Evolutionary conservation across 805 yeast genomes (phyloP).

Genomic region (Pichia manshurica): DNA sequence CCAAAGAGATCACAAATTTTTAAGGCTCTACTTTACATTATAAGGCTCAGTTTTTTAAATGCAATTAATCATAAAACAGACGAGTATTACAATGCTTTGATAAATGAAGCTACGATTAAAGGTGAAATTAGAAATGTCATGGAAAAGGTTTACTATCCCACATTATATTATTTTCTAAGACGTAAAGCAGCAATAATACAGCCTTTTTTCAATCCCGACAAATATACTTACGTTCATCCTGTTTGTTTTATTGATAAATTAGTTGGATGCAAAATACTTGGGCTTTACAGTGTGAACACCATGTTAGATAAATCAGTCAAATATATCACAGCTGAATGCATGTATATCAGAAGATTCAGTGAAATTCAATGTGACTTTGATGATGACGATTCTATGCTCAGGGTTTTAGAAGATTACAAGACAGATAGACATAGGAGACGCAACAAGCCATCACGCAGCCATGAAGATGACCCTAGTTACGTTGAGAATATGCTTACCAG

Average conservation of each 20-base stretch:
- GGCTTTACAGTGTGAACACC: slow-evolving; percentile 5
- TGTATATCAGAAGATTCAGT: neutral
- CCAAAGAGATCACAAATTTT: slow-evolving; percentile 1
- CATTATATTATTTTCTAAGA: slow-evolving; percentile 5
- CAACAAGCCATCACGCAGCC: too few relatives aligned
- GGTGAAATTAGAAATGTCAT: slow-evolving; percentile 7
- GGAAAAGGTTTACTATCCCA: slow-evolving; percentile 11
- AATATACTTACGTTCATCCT: slow-evolving; percentile 9
- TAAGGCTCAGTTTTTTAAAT: slow-evolving; percentile 6
- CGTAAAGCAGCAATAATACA: neutral
- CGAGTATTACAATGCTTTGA: neutral
- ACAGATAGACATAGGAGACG: too few relatives aligned
- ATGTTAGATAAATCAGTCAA: slow-evolving; percentile 3
- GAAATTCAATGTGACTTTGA: neutral
- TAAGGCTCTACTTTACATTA: slow-evolving; percentile 5
- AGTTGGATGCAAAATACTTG: slow-evolving; percentile 10
- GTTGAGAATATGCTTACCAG: neutral
- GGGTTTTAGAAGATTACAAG: neutral
- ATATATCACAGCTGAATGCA: neutral
- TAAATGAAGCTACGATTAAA: slow-evolving; percentile 2
- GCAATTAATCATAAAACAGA: slow-evolving; percentile 1
- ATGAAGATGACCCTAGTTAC: neutral
- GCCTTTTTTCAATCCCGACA: slow-evolving; percentile 10
- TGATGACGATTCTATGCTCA: neutral
- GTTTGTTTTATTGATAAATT: slow-evolving; percentile 3